phyloP scores from a whole-genome alignment of 2,329 filamentous ascomycete genomes.

The Sordariomycetes sp. region DNA sequence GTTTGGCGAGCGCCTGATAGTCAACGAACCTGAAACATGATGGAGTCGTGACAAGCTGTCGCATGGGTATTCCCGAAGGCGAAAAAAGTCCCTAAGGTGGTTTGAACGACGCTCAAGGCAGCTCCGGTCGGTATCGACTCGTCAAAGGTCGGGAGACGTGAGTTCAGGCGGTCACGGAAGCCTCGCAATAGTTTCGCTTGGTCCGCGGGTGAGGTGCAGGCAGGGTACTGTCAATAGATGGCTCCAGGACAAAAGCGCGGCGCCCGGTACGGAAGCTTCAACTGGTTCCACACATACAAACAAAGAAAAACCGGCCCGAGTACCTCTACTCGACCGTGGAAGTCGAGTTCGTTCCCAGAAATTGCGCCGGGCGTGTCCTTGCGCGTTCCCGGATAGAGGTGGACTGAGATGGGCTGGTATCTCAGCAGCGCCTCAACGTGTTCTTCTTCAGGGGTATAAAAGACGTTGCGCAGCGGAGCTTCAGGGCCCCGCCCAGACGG shows the following conservation, averaged over 20 bases:
- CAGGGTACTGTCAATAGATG: neutral
- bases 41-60: neutral
- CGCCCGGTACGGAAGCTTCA: neutral
- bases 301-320: neutral
- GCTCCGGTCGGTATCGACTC: neutral
- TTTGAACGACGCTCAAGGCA: neutral
- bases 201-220: neutral
- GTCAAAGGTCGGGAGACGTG: neutral
- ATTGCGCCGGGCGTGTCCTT: neutral
- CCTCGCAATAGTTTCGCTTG: neutral
- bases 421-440: neutral
- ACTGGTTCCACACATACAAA: neutral
- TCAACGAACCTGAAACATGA: conserved; percentile 10
- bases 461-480: too few relatives aligned
- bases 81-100: neutral
- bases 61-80: neutral
- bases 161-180: neutral
- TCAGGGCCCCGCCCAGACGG: too few relatives aligned
- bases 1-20: neutral
- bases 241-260: neutral
- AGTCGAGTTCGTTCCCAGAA: neutral
- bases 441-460: neutral
- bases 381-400: neutral
- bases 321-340: neutral
- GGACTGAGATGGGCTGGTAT: neutral